These are phyloP conservation scores for Annulohypoxylon truncatum DNA, from an alignment of 2,329 filamentous ascomycete genomes.

Conservation along the genomic window DNA sequence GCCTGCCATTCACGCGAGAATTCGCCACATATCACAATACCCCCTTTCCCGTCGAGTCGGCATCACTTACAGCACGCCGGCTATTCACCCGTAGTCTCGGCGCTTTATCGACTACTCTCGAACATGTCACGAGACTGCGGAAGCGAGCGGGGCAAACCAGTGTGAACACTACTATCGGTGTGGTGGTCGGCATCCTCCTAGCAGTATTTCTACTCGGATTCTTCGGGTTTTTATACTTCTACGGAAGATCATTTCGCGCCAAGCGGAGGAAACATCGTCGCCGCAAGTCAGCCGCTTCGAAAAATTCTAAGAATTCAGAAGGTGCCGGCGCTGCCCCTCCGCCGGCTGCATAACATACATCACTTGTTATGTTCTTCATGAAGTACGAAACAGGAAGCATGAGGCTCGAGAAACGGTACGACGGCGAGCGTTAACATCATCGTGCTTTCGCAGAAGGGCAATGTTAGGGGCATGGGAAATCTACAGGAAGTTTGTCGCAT, in stretches of 20 bases:
- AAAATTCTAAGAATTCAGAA: constrained; percentile 29
- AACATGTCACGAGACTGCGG: constrained; percentile 19
- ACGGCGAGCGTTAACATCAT: neutral
- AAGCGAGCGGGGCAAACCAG: constrained; percentile 33
- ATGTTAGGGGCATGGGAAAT: constrained; percentile 5
- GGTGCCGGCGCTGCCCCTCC: constrained; percentile 18
- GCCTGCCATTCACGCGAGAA: constrained; percentile 12
- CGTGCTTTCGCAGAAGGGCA: neutral
- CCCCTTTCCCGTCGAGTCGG: constrained; percentile 18
- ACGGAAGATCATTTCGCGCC: constrained; percentile 41
- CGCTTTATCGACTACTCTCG: constrained; percentile 10
- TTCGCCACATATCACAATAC: constrained; percentile 10
- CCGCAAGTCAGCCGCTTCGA: constrained; percentile 35
- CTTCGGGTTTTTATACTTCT: constrained; percentile 41
- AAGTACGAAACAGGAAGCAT: constrained; percentile 12
- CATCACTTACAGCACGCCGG: constrained; percentile 1
- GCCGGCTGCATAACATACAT: constrained; percentile 17
- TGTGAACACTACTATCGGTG: constrained; percentile 42
- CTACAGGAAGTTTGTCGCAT: constrained; percentile 7
- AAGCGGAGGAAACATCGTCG: constrained; percentile 29
- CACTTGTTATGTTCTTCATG: neutral
- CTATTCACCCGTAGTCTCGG: constrained; percentile 13
- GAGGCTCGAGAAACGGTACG: neutral
- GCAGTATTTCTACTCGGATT: constrained; percentile 39
- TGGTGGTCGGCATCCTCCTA: constrained; percentile 44